phyloP scores from a whole-genome alignment of 1,284 basidiomycete species.

The Apiotrichum laibachii region DNA sequence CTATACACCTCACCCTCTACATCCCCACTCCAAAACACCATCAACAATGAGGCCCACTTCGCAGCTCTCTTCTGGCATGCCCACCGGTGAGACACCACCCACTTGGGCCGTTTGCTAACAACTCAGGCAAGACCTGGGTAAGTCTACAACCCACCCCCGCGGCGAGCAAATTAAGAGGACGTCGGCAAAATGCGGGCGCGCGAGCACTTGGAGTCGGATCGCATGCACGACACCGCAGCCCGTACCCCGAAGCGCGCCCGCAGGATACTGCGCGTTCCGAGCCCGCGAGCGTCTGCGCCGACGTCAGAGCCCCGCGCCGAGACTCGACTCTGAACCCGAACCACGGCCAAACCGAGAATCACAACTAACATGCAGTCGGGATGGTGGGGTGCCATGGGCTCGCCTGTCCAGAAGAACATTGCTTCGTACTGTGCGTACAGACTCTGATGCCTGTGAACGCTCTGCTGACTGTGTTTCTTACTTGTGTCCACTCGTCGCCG shows the following conservation, averaged over 20 bases:
- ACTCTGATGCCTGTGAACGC: no score
- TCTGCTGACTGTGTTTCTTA: constrained; percentile 6
- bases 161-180: background rate
- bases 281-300: no score
- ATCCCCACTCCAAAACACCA: constrained; percentile 11
- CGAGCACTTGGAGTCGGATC: no score
- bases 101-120: constrained; percentile 10
- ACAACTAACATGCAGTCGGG: constrained; percentile 59
- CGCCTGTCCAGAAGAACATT: constrained; percentile 73
- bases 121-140: constrained; percentile 44
- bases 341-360: background rate
- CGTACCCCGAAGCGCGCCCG: no score
- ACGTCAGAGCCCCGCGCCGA: background rate
- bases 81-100: constrained; percentile 58
- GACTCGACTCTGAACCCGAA: background rate
- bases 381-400: constrained; percentile 86
- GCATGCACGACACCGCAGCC: no score
- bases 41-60: constrained; percentile 59
- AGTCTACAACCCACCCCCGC: constrained; percentile 6
- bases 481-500: background rate
- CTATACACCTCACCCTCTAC: background rate
- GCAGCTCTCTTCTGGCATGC: constrained; percentile 64
- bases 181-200: background rate
- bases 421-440: constrained; percentile 69
- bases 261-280: no score